These are phyloP conservation scores for Thelephora ganbajun DNA, from an alignment of 768 basidiomycete genomes.

Conservation along the genomic window DNA sequence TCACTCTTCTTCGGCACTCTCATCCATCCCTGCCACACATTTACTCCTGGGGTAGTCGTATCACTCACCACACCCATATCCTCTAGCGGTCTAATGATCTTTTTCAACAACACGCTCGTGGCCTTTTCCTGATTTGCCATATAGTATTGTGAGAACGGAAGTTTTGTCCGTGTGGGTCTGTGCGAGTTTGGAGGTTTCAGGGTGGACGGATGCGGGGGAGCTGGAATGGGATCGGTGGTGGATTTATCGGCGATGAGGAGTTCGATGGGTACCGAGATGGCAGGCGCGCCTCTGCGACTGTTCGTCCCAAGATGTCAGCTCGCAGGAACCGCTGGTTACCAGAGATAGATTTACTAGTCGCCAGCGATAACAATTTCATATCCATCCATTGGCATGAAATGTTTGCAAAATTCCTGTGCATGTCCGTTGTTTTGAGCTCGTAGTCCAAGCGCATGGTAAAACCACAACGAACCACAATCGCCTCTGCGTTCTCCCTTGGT, in stretches of 20 bases:
- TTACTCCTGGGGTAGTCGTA: not conserved
- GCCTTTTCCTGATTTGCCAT: not conserved
- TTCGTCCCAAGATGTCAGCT: not conserved
- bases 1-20: not conserved
- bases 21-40: not conserved
- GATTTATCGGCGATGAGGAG: not conserved
- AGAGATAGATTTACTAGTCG: not conserved
- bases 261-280: not conserved
- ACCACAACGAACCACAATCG: not conserved
- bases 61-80: not conserved
- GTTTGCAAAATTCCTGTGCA: not conserved
- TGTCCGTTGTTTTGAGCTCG: not conserved
- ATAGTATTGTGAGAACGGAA: not conserved
- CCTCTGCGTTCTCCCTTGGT: not conserved
- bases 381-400: not conserved
- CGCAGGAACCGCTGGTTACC: not conserved
- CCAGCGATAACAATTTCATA: not conserved
- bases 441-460: not conserved
- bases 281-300: not conserved
- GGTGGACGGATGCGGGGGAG: not conserved
- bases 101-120: not conserved
- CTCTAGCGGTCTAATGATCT: not conserved
- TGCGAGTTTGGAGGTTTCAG: not conserved
- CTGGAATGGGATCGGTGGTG: not conserved
- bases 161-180: not conserved